Percentiles rank a stretch among this genome's conserved stretches.
These are phyloP conservation scores for Hypoxylon sp. DNA, from an alignment of 2,329 filamentous ascomycete species.

Conservation along the genomic window DNA sequence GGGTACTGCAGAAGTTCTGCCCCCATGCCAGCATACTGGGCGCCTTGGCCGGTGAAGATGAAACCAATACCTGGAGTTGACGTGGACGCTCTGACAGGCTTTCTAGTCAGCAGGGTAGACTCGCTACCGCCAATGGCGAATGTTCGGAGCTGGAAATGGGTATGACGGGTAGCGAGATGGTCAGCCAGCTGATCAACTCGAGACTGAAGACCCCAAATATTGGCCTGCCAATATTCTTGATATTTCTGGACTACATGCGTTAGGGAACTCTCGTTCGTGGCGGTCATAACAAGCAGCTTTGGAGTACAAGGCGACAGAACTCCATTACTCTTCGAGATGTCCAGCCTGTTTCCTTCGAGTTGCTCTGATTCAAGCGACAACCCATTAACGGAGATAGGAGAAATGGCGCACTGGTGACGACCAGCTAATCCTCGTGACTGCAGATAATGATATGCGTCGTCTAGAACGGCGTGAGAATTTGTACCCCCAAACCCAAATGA, in stretches of 20 bases:
- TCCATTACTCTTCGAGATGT: neutral
- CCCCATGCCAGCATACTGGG: slow-evolving; percentile 46
- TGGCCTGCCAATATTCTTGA: neutral
- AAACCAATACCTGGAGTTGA: slow-evolving; percentile 13
- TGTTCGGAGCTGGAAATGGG: too few species aligned
- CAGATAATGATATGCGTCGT: slow-evolving; percentile 30
- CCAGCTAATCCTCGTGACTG: neutral
- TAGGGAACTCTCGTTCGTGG: neutral
- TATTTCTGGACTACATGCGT: neutral
- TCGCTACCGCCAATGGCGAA: too few species aligned
- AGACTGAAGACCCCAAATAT: neutral
- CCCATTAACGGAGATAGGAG: neutral
- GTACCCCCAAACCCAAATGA: slow-evolving; percentile 39
- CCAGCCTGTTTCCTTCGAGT: too few species aligned
- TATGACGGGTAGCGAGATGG: neutral
- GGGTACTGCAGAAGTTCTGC: slow-evolving; percentile 41
- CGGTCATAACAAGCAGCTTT: neutral
- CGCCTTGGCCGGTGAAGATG: slow-evolving; percentile 52
- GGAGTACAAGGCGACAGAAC: too few species aligned
- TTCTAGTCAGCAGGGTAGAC: neutral
- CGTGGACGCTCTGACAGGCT: neutral
- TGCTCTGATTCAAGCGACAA: neutral
- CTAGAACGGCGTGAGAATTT: slow-evolving; percentile 35
- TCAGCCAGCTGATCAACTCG: neutral
- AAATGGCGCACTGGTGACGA: neutral